Base-by-base conservation (phyloP, 345 rosid species). In the Dipteronia sinensis region DNA sequence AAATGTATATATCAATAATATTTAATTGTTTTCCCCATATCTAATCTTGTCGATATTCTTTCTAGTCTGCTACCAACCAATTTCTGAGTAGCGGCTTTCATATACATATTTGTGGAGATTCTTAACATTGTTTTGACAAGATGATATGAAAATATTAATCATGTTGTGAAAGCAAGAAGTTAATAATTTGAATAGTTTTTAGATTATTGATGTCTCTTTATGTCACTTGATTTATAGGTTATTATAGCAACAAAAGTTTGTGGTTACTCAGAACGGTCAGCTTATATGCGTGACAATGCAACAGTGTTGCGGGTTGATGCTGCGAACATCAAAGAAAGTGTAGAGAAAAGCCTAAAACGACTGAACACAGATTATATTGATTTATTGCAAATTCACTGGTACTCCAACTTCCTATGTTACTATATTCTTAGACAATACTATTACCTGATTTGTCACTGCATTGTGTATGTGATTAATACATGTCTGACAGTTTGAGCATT, bases 361-460 rank as follows among this genome's bases (percentile, higher is more conserved):
- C 93, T 95, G 44, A 89, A 90, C 76, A 95, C 94, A 23, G 99
- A 95, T 78, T 93, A 95, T 84, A 90, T 95, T 75, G 99, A 92
- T 80, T 82, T 93, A 86, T 79, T 95, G 85, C 99, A 95, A 86
- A 93, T 95, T 81, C 99, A 95, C 77, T 93, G 99, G 98, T 93
- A 87, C 85, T 56, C 67, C 61, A 20, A n/a, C 49, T 76, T 59
- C 59, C 78, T 17, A 13, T 61, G 22, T 27, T 47, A 23, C 69
- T 34, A n/a, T 15, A 61, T 31, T 74, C n/a, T n/a, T 27, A 53
- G 64, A 20, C 67, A n/a, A 22, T 73, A 16, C 16, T 19, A 2
- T 29, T 29, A 23, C 77, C 40, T 64, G 34, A 53, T 40, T 17
- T 46, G 34, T 2, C 38, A 29, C 17, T 76, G 17, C 4, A 42